Evolutionary conservation across 768 basidiomycete species (phyloP).

Genomic region (Chalciporus chontae): DNA sequence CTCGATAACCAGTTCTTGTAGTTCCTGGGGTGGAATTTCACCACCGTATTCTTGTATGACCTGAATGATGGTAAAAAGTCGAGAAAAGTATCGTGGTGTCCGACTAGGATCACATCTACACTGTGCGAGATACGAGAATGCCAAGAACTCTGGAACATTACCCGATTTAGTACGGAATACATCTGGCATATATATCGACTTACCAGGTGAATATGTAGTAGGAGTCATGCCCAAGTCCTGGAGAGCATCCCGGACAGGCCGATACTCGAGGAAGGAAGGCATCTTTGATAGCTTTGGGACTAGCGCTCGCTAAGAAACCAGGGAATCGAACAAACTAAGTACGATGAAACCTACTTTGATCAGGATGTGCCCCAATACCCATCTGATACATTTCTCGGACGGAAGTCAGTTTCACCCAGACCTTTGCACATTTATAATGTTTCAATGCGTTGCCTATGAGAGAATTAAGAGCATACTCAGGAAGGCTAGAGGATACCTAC

Average conservation of each 20-base stretch:
- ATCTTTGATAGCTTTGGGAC: constrained; percentile 55
- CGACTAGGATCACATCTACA: constrained; percentile 72
- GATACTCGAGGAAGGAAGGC: constrained; percentile 38
- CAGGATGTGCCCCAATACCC: constrained; percentile 72
- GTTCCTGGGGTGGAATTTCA: constrained; percentile 40
- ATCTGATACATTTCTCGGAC: constrained; percentile 70
- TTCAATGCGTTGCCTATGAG: constrained; percentile 45
- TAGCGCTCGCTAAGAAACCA: constrained; percentile 21
- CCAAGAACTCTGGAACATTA: constrained; percentile 52
- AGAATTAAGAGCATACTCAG: constrained; percentile 9
- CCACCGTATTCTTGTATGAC: constrained; percentile 48
- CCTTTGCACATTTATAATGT: constrained; percentile 36
- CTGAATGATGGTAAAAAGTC: constrained; percentile 49
- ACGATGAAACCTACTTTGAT: constrained; percentile 54
- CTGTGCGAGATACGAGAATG: constrained; percentile 78
- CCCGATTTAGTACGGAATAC: constrained; percentile 3
- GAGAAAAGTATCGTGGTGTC: constrained; percentile 63
- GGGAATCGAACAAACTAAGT: background rate
- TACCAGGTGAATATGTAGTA: constrained; percentile 63
- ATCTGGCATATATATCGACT: constrained; percentile 8
- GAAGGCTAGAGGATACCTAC: constrained; percentile 29
- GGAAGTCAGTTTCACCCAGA: constrained; percentile 52
- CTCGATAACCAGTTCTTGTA: constrained; percentile 56
- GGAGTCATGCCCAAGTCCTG: constrained; percentile 61
- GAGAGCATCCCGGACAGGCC: constrained; percentile 40